Evolutionary conservation across 176 grass and related monocot species (phyloP), one percentile per base, ranked within the genome.

Genomic region (Carex littledalei): DNA sequence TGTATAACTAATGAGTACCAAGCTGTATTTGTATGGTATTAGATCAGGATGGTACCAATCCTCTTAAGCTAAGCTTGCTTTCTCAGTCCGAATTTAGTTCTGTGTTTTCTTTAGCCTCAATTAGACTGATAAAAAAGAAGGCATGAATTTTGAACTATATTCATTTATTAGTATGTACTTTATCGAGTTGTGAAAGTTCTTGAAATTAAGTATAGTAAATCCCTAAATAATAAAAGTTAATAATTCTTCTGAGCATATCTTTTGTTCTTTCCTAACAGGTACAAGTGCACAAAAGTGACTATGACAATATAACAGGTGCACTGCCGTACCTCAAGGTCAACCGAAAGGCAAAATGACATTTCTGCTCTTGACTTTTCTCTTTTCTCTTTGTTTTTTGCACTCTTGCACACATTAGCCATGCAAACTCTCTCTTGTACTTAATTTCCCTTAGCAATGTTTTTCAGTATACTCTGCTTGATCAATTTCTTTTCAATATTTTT

Each of bases 321-420:
- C 70, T 95, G 39, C 93, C 96, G 31, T 98, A 98, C 84, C 96
- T 98, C 65, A 98, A 98, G 86, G 96, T 88, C 80, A 91, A 98
- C 80, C 86, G 87, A 85, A 95, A 94, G 69, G 96, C 96, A 74
- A 90, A 79, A 0, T 93, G 90, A 95, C 37, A 49, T 57, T 53
- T 85, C 29, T 34, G 24, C 16, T 86, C 76, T 81, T 61, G 7
- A 41, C 70, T 81, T 45, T 71, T 53, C 78, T 72, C 83, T 86
- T 52, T 91, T 80, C 82, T 80, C 71, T 91, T 81, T 83, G 80
- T 21, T 62, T 62, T 63, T 65, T 67, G 80, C n/a, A n/a, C n/a
- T n/a, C n/a, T n/a, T n/a, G 63, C 47, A 35, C 37, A 52, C 61
- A 41, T 64, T 52, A 47, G 58, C 58, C 20, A 49, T 50, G 37